Base-by-base conservation (phyloP, 768 basidiomycete genomes). In the Tulasnella sp. region DNA sequence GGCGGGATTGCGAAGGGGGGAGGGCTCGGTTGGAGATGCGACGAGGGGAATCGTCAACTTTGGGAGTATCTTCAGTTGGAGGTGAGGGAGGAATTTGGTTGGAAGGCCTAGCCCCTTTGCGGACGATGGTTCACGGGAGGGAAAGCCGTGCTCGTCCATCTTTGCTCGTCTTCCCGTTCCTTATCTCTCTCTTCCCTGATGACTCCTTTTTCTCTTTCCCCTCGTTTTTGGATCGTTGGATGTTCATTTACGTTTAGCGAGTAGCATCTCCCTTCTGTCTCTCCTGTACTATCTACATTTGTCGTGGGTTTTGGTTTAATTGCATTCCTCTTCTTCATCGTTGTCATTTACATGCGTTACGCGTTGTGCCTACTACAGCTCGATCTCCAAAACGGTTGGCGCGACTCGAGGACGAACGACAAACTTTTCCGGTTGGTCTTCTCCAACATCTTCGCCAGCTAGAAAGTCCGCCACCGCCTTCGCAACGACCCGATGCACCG, bases 401-500 rank as follows among this genome's bases (percentile, higher is more conserved):
- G 62, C 62, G 5, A 14, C 62, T 68, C 62, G 27, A 27, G 62
- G 62, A 36, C 62, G 62, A 14, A 68, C 16, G 6, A 27, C 31
- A 34, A 68, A 68, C 34, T 36, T 68, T 14, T 74, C 73, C 12
- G 76, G 31, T 38, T 56, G 36, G 38, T 62, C 56, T 38, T 71
- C 76, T 27, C 34, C 46, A 39, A 77, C 58, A 16, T 71, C 62
- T 21, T 40, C 40, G 1, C 78, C 78, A 39, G 71, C 39, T 76
- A 89, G 81, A 80, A 89, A 89, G 14, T 83, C 83, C 18, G 85
- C 84, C 19, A 90, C 12, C 48, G 87, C 86, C 24, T 83, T 83
- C 2, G 90, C 89, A 24, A 91, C 81, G 71, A 88, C 82, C 40
- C 87, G 85, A 81, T 91, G 90, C 62, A 90, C 86, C 79, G 83